Evolutionary conservation across 306 rosid species (phyloP).

Genomic region (Prunus salicina): DNA sequence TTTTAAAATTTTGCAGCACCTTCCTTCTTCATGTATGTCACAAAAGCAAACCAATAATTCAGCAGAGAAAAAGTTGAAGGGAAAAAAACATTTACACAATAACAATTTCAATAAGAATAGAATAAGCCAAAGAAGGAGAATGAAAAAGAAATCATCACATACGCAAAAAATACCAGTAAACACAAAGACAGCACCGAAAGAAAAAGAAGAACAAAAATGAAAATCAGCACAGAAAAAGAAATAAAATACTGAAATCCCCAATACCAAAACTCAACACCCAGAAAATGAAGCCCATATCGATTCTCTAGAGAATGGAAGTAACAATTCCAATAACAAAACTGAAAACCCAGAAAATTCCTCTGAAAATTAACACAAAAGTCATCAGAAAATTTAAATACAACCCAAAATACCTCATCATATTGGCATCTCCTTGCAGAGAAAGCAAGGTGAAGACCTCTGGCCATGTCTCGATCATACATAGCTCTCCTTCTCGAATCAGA

Average conservation of each 20-base stretch:
- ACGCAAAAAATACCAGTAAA: neutral
- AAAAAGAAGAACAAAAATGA: neutral
- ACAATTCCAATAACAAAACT: neutral
- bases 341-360: neutral
- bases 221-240: neutral
- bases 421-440: constrained; percentile 57
- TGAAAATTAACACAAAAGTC: neutral
- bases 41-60: neutral
- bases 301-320: neutral
- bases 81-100: neutral
- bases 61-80: neutral
- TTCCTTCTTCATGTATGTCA: neutral
- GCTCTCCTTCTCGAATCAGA: constrained; percentile 71
- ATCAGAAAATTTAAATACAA: neutral
- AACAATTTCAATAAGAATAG: neutral
- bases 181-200: neutral
- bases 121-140: neutral
- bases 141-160: too few relatives aligned
- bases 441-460: constrained; percentile 65
- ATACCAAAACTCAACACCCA: too few relatives aligned
- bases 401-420: constrained; percentile 40
- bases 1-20: too few relatives aligned
- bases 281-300: neutral
- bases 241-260: neutral
- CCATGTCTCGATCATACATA: constrained; percentile 69